Evolutionary conservation across 345 rosid genomes (phyloP), one percentile per base, ranked within the genome.

Genomic region (Syzygium grande): DNA sequence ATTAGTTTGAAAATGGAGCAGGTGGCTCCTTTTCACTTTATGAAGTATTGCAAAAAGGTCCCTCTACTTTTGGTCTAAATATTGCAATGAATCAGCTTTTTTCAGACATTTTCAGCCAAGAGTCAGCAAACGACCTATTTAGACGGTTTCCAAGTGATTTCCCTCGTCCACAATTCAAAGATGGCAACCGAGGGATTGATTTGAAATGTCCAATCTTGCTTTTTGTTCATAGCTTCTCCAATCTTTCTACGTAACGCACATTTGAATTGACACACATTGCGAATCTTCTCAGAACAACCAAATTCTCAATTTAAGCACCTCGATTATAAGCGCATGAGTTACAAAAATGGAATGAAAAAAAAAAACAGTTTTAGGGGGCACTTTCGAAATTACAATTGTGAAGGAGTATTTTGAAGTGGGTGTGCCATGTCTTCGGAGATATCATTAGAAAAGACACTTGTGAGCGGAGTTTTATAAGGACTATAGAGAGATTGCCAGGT

Each of bases 281-380:
- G 29, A 58, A 58, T 58, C 63, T 58, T 58, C 63, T 58, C 25
- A 29, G 29, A 2, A 58, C 23, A 54, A 56, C 6, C 59, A 13
- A 4, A 23, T 56, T 56, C 25, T 10, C 61, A 56, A 56, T 56
- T 56, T 22, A 22, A 56, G 27, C 13, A 7, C 43, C n/a, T 17
- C 41, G 41, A 38, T 38, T 38, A 38, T 38, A 56, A 56, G 61
- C 13, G 3, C 61, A 0, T 4, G 13, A 56, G n/a, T 23, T 56
- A 23, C 61, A 56, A 56, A 56, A 56, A 56, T 7, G 61, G n/a
- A 56, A 23, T 3, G 14, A 38, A 23, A 56, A 56, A 54, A 4
- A 23, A 54, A 19, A 0, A n/a, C 3, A 3, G 4, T 56, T 4
- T 0, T 56, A 54, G 10, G 58, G 58, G 58, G 3, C 0, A 6